These are phyloP conservation scores for Termitomyces sp. DNA, from an alignment of 768 basidiomycete genomes.

Conservation along the genomic window DNA sequence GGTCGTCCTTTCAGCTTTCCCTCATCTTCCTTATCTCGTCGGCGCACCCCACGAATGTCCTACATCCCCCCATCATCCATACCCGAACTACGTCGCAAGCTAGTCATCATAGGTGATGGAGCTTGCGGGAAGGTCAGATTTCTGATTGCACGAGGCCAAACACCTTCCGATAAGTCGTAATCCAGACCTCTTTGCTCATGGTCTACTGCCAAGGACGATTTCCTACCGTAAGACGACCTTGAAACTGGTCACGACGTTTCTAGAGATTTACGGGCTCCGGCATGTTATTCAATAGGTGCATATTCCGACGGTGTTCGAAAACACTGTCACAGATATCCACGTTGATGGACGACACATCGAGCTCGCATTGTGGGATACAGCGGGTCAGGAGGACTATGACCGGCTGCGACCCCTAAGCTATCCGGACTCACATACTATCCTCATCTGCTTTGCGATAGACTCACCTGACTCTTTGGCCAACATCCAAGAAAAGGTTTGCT, in stretches of 20 bases:
- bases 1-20: background rate
- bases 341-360: constrained; percentile 98
- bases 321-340: constrained; percentile 98
- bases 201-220: constrained; percentile 10
- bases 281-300: constrained; percentile 65
- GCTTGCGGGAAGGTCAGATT: constrained; percentile 83
- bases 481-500: constrained; percentile 93
- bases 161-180: background rate
- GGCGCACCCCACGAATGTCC: background rate
- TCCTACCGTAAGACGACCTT: constrained; percentile 1
- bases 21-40: background rate
- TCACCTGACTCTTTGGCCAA: constrained; percentile 97
- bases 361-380: constrained; percentile 99
- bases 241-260: background rate
- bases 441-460: constrained; percentile 98
- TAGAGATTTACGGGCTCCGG: background rate
- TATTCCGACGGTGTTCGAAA: constrained; percentile 99
- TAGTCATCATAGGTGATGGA: constrained; percentile 98
- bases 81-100: constrained; percentile 97
- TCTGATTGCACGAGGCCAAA: background rate
- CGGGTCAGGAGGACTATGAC: constrained; percentile 99
- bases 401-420: constrained; percentile 96
- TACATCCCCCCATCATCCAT: constrained; percentile 36
- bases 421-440: constrained; percentile 99
- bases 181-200: constrained; percentile 8